Conservation (phyloP, 352 stramenopile species). For the Pythium periplocum region DNA sequence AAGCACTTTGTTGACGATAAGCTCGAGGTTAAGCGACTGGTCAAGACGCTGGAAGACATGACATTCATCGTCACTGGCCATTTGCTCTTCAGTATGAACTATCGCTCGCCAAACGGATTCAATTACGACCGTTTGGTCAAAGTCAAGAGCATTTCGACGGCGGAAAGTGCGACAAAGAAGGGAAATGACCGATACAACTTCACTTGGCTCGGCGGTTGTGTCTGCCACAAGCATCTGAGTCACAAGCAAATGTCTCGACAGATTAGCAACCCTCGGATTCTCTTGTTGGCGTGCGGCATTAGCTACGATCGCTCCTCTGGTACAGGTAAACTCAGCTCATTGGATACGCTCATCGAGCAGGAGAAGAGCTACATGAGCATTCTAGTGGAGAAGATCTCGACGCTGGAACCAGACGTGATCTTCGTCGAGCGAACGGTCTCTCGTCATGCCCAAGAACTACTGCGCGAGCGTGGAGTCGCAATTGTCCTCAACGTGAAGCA, state of each 20-base stretch:
- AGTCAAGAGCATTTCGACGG: conserved; percentile 77
- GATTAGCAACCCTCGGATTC: conserved; percentile 95
- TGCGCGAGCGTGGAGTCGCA: conserved; percentile 87
- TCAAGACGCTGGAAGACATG: conserved; percentile 57
- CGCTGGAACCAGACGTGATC: conserved; percentile 93
- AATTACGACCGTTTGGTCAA: conserved; percentile 78
- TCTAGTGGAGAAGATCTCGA: conserved; percentile 95
- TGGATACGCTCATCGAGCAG: conserved; percentile 95
- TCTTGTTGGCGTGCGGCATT: conserved; percentile 94
- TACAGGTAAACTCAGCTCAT: conserved; percentile 86
- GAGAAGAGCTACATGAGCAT: conserved; percentile 97
- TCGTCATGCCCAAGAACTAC: conserved; percentile 89
- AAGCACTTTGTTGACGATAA: conserved; percentile 23
- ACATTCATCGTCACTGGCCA: conserved; percentile 70
- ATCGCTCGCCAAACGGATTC: conserved; percentile 62
- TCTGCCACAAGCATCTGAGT: conserved; percentile 95
- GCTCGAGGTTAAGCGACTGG: conserved; percentile 38
- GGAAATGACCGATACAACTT: conserved; percentile 85
- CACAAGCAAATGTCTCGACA: conserved; percentile 95
- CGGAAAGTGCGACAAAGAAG: conserved; percentile 18
- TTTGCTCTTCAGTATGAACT: conserved; percentile 81
- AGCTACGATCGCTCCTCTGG: conserved; percentile 91
- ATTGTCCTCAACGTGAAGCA: conserved; percentile 95
- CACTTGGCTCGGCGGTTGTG: conserved; percentile 92
- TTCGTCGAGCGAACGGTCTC: conserved; percentile 90